A percentile compares a stretch with the other conserved stretches of the same genome.
These are phyloP conservation scores for Rhytidiadelphus loreus DNA, from an alignment of 225 moss, liverwort and hornwort genomes.

Conservation along the genomic window DNA sequence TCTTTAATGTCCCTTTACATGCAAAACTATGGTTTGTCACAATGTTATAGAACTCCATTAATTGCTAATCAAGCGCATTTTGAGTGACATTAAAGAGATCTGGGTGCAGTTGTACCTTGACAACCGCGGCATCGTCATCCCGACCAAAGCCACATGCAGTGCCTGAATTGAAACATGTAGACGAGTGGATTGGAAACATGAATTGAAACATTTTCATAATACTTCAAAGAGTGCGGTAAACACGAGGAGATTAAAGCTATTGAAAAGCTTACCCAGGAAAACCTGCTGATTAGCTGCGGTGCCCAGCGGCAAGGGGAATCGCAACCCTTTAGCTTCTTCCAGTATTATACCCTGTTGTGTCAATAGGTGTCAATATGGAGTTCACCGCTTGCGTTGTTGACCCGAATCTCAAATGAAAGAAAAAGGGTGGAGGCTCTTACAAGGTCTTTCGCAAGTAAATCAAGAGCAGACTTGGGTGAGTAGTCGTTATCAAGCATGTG, in stretches of 20 bases:
- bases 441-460: slow-evolving; percentile 56
- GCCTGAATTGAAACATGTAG: slow-evolving; percentile 29
- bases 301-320: slow-evolving; percentile 75
- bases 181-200: not conserved
- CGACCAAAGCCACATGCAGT: slow-evolving; percentile 66
- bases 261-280: slow-evolving; percentile 37
- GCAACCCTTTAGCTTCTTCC: slow-evolving; percentile 65
- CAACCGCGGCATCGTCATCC: slow-evolving; percentile 61
- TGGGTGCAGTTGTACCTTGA: slow-evolving; percentile 44
- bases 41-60: not conserved
- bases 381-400: not conserved
- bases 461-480: slow-evolving; percentile 51
- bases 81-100: not conserved
- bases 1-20: not conserved
- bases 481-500: slow-evolving; percentile 64
- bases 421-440: slow-evolving; percentile 33
- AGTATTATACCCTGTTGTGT: slow-evolving; percentile 41
- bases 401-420: not conserved
- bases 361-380: not conserved
- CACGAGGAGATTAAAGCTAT: not conserved
- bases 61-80: not conserved
- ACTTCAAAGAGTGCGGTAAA: not conserved
- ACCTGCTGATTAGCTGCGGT: slow-evolving; percentile 76
- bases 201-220: not conserved
- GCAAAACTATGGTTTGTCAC: not conserved